Conservation (phyloP, 345 rosid species). For the Anastatica hierochuntica region DNA sequence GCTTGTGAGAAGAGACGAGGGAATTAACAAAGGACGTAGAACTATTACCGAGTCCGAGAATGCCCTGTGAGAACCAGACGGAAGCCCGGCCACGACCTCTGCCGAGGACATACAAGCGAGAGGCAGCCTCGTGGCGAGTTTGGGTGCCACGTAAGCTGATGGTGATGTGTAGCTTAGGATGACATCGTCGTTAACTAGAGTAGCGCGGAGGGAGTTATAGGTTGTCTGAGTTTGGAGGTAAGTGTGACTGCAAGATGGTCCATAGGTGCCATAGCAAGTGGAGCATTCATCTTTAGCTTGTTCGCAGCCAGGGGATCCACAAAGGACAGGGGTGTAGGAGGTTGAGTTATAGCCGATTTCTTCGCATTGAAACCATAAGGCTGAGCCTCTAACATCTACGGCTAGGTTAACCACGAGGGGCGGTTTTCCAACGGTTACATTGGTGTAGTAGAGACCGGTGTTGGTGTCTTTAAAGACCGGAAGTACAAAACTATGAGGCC, state of each 20-base stretch:
- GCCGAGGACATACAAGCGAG: slow-evolving; percentile 2
- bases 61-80: slow-evolving; percentile 18
- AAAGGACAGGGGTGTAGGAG: slow-evolving; percentile 20
- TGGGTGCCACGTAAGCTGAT: neutral
- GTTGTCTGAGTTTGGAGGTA: neutral
- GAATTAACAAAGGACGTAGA: slow-evolving; percentile 9
- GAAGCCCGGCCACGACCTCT: slow-evolving; percentile 6
- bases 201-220: slow-evolving; percentile 3
- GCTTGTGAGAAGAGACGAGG: slow-evolving; percentile 18
- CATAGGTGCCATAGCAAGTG: slow-evolving; percentile 5
- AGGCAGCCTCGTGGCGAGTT: neutral
- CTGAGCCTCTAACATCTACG: slow-evolving; percentile 3
- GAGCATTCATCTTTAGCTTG: slow-evolving; percentile 13
- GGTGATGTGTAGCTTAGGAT: slow-evolving; percentile 1
- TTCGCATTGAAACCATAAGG: slow-evolving; percentile 36
- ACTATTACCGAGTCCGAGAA: slow-evolving; percentile 25
- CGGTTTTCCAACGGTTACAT: neutral
- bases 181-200: slow-evolving; percentile 21
- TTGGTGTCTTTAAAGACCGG: no score
- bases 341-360: slow-evolving; percentile 25
- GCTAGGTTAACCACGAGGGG: slow-evolving; percentile 29
- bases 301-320: slow-evolving; percentile 23
- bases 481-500: neutral
- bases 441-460: no score
- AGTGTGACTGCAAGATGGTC: slow-evolving; percentile 33